Conservation (phyloP, 306 rosid genomes). For the Alnus glutinosa region DNA sequence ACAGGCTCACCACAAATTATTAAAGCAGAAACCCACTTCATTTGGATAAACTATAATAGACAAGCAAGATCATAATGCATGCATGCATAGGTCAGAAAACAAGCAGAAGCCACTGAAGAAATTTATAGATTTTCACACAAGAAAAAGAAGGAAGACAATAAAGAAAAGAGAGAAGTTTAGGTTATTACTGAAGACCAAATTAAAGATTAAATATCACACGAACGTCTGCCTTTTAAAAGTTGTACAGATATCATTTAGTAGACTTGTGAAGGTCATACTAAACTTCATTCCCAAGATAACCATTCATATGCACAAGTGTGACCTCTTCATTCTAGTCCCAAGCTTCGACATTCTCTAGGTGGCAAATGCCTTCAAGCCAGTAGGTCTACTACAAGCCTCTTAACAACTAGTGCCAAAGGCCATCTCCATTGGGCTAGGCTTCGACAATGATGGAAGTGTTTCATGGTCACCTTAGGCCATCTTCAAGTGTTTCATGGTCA, state of each 20-base stretch:
- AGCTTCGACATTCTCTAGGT: not conserved
- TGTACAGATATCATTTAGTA: not conserved
- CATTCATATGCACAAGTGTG: not conserved
- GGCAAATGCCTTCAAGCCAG: slow-evolving; percentile 2
- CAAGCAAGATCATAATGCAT: not conserved
- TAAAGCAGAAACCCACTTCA: not conserved
- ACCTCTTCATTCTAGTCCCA: not conserved
- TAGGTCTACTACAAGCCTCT: not conserved
- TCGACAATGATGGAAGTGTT: not conserved
- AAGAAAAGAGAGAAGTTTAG: not conserved
- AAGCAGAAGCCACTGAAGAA: not conserved
- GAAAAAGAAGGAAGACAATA: not conserved
- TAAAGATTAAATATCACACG: not conserved
- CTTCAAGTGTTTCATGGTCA: too few species aligned
- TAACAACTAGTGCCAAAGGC: slow-evolving; percentile 7
- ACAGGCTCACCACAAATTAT: not conserved
- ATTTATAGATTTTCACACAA: too few species aligned
- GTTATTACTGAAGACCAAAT: not conserved
- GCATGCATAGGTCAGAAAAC: not conserved
- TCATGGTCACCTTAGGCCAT: not conserved
- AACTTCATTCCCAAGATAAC: not conserved
- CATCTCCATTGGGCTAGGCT: not conserved
- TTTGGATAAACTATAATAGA: not conserved
- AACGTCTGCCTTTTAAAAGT: not conserved
- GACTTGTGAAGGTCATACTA: not conserved